These are phyloP conservation scores for Coriolopsis trogii DNA, from an alignment of 1,284 basidiomycete genomes.

Conservation along the genomic window DNA sequence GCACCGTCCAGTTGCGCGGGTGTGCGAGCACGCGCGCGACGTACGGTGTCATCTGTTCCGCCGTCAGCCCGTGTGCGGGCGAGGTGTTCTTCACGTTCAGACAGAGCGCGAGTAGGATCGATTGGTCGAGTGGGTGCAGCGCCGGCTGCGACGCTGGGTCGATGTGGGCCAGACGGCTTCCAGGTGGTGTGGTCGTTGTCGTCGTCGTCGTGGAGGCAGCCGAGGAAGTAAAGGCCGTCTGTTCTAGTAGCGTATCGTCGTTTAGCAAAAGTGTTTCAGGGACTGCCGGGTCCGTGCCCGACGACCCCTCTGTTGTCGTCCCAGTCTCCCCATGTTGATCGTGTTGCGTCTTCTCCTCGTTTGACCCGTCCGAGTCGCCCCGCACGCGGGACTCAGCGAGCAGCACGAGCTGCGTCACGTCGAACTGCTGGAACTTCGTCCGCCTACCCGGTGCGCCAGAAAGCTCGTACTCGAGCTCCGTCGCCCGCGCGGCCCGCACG, in stretches of 20 bases:
- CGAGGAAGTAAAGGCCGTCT: constrained; percentile 87
- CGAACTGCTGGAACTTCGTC: constrained; percentile 91
- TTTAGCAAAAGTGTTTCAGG: constrained; percentile 88
- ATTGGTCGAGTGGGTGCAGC: constrained; percentile 90
- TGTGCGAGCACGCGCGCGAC: constrained; percentile 84
- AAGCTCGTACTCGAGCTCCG: constrained; percentile 87
- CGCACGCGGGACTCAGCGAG: constrained; percentile 81
- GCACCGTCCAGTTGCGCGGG: constrained; percentile 90
- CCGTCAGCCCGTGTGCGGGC: constrained; percentile 84
- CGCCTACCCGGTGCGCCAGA: constrained; percentile 93
- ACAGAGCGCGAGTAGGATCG: constrained; percentile 86
- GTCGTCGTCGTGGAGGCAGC: constrained; percentile 43
- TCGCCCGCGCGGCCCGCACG: constrained; percentile 76
- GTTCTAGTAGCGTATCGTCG: constrained; percentile 96
- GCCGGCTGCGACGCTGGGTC: constrained; percentile 86
- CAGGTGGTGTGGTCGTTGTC: constrained; percentile 33
- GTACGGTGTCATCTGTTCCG: constrained; percentile 90
- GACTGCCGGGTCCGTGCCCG: too few relatives aligned
- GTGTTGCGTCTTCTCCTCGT: not conserved
- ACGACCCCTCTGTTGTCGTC: too few relatives aligned
- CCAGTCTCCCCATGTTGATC: too few relatives aligned
- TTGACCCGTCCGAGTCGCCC: constrained; percentile 33
- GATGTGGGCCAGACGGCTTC: constrained; percentile 60
- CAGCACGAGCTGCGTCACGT: constrained; percentile 91
- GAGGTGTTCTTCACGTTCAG: constrained; percentile 89